These are phyloP conservation scores for Eucalyptus marginata DNA, from an alignment of 345 rosid genomes.

Conservation along the genomic window DNA sequence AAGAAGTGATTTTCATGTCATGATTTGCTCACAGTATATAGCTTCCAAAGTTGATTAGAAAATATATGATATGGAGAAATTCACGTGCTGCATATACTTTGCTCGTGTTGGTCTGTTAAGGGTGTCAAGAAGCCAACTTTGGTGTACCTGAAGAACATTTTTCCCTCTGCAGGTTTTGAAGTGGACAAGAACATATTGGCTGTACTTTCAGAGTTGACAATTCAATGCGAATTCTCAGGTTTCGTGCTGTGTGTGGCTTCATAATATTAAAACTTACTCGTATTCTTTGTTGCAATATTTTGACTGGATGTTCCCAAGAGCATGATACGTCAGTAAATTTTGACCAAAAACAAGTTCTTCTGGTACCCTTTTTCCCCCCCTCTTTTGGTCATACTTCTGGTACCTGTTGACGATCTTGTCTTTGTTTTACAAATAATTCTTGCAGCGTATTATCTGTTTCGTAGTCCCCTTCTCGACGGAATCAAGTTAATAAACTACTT, in stretches of 20 bases:
- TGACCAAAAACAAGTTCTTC: background rate
- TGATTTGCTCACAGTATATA: background rate
- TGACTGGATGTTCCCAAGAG: background rate
- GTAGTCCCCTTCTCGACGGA: background rate
- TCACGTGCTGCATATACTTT: background rate
- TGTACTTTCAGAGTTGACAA: background rate
- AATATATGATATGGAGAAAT: background rate
- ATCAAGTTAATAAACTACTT: background rate
- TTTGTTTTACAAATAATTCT: background rate
- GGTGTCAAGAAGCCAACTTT: background rate
- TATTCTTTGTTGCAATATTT: background rate
- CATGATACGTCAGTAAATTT: background rate
- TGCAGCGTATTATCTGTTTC: background rate
- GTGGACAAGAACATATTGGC: background rate
- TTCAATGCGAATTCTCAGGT: background rate
- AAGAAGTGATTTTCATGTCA: background rate
- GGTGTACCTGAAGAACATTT: background rate
- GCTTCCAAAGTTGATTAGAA: background rate
- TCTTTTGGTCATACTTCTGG: background rate
- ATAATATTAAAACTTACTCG: background rate
- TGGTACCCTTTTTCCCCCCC: background rate
- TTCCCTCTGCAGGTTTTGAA: background rate
- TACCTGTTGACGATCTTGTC: background rate
- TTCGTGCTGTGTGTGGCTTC: background rate
- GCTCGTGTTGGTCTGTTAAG: background rate